A percentile compares a stretch with the other conserved stretches of the same genome.
phyloP scores from a whole-genome alignment of 805 yeast species.

The Candida nemodendra region DNA sequence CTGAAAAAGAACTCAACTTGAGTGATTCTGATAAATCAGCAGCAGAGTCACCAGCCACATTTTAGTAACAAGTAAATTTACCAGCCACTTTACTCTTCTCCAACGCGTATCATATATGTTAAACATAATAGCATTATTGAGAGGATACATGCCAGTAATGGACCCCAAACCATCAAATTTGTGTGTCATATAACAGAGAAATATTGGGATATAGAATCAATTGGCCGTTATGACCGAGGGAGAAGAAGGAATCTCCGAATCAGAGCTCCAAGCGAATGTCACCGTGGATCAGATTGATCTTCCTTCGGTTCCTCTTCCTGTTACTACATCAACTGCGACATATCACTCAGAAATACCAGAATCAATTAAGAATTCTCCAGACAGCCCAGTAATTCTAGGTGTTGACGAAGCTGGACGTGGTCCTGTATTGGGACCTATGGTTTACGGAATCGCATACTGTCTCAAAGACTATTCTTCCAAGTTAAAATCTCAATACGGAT shows the following conservation, averaged over 20 bases:
- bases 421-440: slow-evolving; percentile 98
- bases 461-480: slow-evolving; percentile 47
- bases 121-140: too few relatives aligned
- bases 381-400: slow-evolving; percentile 61
- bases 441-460: slow-evolving; percentile 85
- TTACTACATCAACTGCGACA: slow-evolving; percentile 43
- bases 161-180: too few relatives aligned
- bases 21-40: too few relatives aligned
- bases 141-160: too few relatives aligned
- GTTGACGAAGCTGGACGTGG: slow-evolving; percentile 99
- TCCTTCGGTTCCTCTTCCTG: slow-evolving; percentile 34
- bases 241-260: slow-evolving; percentile 39
- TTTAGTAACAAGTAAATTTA: too few relatives aligned
- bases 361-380: slow-evolving; percentile 31
- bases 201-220: too few relatives aligned
- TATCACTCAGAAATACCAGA: slow-evolving; percentile 51
- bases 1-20: too few relatives aligned
- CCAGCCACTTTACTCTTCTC: too few relatives aligned
- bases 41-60: too few relatives aligned
- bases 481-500: slow-evolving; percentile 60
- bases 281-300: slow-evolving; percentile 8
- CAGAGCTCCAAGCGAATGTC: slow-evolving; percentile 38
- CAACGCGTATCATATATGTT: too few relatives aligned
- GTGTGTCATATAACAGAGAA: too few relatives aligned
- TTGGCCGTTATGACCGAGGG: neutral